Conservation (phyloP, 139 green algal genomes). For the Deuterostichococcus epilithicus region DNA sequence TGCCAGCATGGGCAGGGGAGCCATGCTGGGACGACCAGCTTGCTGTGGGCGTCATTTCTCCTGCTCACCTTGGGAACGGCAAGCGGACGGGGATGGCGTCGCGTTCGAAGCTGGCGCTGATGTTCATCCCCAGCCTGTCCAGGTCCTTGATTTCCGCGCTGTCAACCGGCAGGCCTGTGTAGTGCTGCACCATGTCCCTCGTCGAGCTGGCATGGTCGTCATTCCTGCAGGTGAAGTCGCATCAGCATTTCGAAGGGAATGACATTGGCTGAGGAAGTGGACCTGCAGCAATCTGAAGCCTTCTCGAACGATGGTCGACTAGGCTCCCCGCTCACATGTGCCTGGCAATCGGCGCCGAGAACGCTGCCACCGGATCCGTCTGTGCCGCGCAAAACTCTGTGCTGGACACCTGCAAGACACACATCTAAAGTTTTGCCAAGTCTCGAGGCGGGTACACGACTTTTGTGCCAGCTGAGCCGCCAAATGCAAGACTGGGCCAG, state of each 20-base stretch:
- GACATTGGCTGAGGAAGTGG: too few relatives aligned
- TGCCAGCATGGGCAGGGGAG: background rate
- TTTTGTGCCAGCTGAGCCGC: too few relatives aligned
- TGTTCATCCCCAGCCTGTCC: constrained; percentile 68
- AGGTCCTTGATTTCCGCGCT: constrained; percentile 53
- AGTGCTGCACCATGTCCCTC: constrained; percentile 59
- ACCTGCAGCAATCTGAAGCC: too few relatives aligned
- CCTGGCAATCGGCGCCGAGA: constrained; percentile 57
- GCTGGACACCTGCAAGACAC: constrained; percentile 37
- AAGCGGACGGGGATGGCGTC: constrained; percentile 50
- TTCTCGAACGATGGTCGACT: too few relatives aligned
- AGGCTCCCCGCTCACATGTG: constrained; percentile 75
- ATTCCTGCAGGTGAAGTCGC: constrained; percentile 11
- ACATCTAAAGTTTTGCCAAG: too few relatives aligned
- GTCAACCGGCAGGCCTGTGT: constrained; percentile 48
- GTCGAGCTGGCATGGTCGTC: constrained; percentile 39
- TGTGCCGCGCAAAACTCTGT: constrained; percentile 51
- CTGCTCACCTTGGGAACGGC: constrained; percentile 35
- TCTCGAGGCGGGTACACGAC: too few relatives aligned
- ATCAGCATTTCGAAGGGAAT: background rate
- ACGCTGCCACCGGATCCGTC: constrained; percentile 70
- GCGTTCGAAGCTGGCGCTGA: constrained; percentile 28
- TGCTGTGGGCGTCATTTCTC: too few relatives aligned
- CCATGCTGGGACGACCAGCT: background rate
- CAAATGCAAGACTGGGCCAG: too few relatives aligned